Evolutionary conservation across 1,284 basidiomycete species (phyloP).

Genomic region (Phellinidium pouzarii): DNA sequence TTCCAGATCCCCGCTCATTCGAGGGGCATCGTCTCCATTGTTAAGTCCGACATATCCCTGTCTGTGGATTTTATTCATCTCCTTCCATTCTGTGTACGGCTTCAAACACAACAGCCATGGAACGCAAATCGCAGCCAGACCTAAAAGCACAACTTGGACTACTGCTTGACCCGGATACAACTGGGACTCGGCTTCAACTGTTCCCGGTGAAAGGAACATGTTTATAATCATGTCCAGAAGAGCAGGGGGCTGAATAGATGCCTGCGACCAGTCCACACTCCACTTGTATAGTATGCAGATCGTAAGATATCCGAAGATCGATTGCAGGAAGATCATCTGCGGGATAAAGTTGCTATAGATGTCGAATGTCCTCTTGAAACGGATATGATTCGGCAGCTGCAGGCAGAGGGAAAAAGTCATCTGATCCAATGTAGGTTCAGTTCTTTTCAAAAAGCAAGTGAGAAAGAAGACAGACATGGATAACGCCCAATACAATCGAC

Average conservation of each 20-base stretch:
- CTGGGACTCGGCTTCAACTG: constrained; percentile 61
- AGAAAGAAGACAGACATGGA: constrained; percentile 63
- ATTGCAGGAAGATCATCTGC: constrained; percentile 95
- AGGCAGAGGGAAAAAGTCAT: constrained; percentile 98
- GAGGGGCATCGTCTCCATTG: constrained; percentile 42
- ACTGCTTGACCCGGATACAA: constrained; percentile 87
- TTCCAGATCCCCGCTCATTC: constrained; percentile 44
- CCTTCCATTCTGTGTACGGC: constrained; percentile 92
- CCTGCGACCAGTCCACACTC: constrained; percentile 84
- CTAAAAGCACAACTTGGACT: constrained; percentile 76
- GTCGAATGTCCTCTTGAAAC: constrained; percentile 80
- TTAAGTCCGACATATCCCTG: constrained; percentile 79
- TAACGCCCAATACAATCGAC: constrained; percentile 95
- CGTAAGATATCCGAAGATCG: constrained; percentile 95
- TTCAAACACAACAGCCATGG: constrained; percentile 94
- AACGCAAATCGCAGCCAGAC: constrained; percentile 83
- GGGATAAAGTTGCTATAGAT: constrained; percentile 95
- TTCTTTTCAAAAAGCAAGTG: constrained; percentile 8
- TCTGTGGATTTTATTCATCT: constrained; percentile 78
- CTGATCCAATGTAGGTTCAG: constrained; percentile 36
- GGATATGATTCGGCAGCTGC: constrained; percentile 92
- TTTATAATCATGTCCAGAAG: constrained; percentile 93
- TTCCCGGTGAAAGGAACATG: constrained; percentile 89
- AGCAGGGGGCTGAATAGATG: constrained; percentile 73
- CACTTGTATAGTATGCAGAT: constrained; percentile 97